Percentiles rank a stretch among this genome's conserved stretches.
Evolutionary conservation across 2,329 filamentous ascomycete genomes (phyloP).

Genomic region (Thelonectria olida): DNA sequence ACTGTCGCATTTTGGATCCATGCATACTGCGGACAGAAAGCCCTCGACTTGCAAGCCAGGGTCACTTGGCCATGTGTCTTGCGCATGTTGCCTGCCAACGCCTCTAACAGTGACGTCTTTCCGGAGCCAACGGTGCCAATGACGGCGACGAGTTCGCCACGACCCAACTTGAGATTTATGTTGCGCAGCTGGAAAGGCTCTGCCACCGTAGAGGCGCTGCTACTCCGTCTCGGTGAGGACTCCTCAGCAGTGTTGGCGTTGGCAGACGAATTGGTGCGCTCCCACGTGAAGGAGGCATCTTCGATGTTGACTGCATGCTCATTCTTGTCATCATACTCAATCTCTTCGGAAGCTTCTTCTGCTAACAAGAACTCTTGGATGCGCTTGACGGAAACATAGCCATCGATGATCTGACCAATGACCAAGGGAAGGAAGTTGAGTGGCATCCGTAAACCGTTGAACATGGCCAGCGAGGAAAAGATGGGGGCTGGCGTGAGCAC

Average conservation of each 20-base stretch:
- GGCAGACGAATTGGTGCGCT: background rate
- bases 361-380: slow-evolving; percentile 5
- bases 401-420: slow-evolving; percentile 7
- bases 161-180: background rate
- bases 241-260: background rate
- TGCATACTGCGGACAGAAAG: slow-evolving; percentile 57
- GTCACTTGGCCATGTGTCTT: background rate
- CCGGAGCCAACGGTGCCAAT: slow-evolving; percentile 76
- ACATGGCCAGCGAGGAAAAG: slow-evolving; percentile 9
- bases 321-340: background rate
- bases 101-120: slow-evolving; percentile 74
- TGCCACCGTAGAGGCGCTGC: background rate
- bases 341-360: background rate
- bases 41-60: slow-evolving; percentile 8
- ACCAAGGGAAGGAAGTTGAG: slow-evolving; percentile 9
- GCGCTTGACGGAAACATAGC: background rate
- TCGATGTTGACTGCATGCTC: background rate
- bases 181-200: slow-evolving; percentile 9
- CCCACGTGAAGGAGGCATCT: slow-evolving; percentile 9
- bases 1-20: slow-evolving; percentile 59
- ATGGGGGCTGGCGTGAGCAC: background rate
- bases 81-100: slow-evolving; percentile 72
- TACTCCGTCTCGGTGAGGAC: background rate
- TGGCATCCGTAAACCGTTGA: slow-evolving; percentile 9
- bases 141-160: slow-evolving; percentile 70